Conservation (phyloP, 2,329 filamentous ascomycete genomes). For the Chrysoporthe cubensis region DNA sequence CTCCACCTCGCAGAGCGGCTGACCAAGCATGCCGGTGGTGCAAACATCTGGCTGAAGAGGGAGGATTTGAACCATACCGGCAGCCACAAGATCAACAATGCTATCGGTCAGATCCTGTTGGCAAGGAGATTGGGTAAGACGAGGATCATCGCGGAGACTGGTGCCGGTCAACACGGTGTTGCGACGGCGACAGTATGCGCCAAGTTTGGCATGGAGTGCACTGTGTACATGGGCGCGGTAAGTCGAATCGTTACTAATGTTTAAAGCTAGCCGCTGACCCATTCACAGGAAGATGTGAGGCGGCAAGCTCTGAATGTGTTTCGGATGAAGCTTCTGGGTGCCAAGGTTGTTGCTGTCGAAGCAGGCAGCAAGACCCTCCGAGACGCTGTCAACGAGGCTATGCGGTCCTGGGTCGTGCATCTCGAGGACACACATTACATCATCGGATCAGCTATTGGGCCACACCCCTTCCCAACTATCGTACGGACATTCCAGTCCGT, state of each 20-base stretch:
- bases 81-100: conserved; percentile 99
- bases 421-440: conserved; percentile 97
- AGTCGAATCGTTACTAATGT: conserved; percentile 32
- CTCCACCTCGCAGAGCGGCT: conserved; percentile 87
- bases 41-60: conserved; percentile 96
- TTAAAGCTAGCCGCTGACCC: conserved; percentile 32
- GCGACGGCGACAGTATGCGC: conserved; percentile 97
- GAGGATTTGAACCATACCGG: conserved; percentile 98
- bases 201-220: conserved; percentile 98
- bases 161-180: conserved; percentile 96
- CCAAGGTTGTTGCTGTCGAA: conserved; percentile 89
- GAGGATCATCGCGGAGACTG: conserved; percentile 96
- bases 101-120: conserved; percentile 87
- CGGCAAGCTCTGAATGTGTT: conserved; percentile 97
- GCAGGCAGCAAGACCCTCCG: conserved; percentile 83
- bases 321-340: conserved; percentile 94
- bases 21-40: conserved; percentile 86
- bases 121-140: conserved; percentile 89
- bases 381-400: conserved; percentile 91
- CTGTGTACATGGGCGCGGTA: conserved; percentile 92
- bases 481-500: conserved; percentile 97
- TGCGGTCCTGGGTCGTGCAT: conserved; percentile 91
- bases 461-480: conserved; percentile 96
- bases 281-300: conserved; percentile 77
- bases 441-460: conserved; percentile 95